phyloP scores from a whole-genome alignment of 2,329 filamentous ascomycete genomes.

The Sarocladium oryzae region DNA sequence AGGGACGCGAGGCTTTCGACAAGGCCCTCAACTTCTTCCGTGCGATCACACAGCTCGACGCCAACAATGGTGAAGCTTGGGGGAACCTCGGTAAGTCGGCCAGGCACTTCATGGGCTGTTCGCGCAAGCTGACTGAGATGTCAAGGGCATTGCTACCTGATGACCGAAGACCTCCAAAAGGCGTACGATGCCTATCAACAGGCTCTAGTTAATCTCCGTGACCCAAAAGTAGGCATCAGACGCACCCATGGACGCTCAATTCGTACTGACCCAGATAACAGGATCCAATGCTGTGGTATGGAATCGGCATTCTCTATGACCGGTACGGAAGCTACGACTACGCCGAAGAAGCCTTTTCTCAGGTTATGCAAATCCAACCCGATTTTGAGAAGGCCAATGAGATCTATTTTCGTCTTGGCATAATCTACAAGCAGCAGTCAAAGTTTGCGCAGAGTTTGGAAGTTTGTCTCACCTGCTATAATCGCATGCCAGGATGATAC shows the following conservation, averaged over 20 bases:
- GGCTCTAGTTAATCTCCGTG: conserved; percentile 83
- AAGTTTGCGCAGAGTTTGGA: conserved; percentile 91
- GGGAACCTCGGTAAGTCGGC: conserved; percentile 71
- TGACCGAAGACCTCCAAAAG: conserved; percentile 97
- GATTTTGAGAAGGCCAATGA: conserved; percentile 98
- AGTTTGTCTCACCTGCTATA: conserved; percentile 42
- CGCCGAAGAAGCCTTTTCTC: conserved; percentile 94
- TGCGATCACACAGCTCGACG: conserved; percentile 83
- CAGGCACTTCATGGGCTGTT: neutral
- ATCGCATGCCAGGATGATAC: neutral
- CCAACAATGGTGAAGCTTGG: conserved; percentile 90
- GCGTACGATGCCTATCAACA: conserved; percentile 96
- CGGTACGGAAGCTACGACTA: conserved; percentile 94
- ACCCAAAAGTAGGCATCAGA: conserved; percentile 69
- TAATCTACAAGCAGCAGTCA: conserved; percentile 98
- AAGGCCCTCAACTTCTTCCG: conserved; percentile 92
- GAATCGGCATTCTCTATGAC: conserved; percentile 95
- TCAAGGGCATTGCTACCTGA: conserved; percentile 90
- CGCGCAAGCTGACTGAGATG: conserved; percentile 12
- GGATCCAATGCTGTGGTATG: conserved; percentile 98
- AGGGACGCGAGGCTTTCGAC: conserved; percentile 87
- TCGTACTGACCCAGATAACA: conserved; percentile 25
- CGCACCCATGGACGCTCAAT: neutral
- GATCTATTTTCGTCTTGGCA: conserved; percentile 97
- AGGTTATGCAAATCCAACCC: conserved; percentile 98